Base-by-base conservation (phyloP, 129 eudicot genomes). In the Sambucus nigra region DNA sequence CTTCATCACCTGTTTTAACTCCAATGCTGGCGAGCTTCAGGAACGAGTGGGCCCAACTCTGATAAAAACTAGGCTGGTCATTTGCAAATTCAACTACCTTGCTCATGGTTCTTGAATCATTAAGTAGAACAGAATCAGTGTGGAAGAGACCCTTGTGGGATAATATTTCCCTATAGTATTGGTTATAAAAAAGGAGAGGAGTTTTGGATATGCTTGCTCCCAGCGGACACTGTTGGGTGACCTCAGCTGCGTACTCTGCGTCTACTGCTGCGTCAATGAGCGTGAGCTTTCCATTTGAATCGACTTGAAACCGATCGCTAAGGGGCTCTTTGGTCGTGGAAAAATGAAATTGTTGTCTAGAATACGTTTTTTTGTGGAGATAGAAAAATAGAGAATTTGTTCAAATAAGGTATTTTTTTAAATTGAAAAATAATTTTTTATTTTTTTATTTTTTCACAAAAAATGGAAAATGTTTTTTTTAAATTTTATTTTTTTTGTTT, bases 91-190 rank as follows among this genome's bases (percentile, higher is more conserved):
- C 55, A 49, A 7, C 20, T 7, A 78, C 85, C 61, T 40, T 20
- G 13, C 52, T 48, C 47, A n/a, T 35, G 10, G 77, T 73, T 25
- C 76, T 60, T 31, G 19, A 51, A 25, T 78, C 76, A 5, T 38
- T 18, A 5, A 73, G 24, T 33, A 78, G 29, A 5, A 45, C 68
- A 11, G 85, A 74, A 58, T 78, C 85, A 4, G 85, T 69, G 5
- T 78, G 80, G 33, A 78, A 78, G 8, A 78, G 71, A 8, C 85
- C 85, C 70, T 49, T 69, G 38, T 66, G 73, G 1, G 59, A 64
- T 7, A 69, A 24, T 17, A 78, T 17, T 10, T 64, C 61, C 57
- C 54, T 67, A 71, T 54, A 78, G 65, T 78, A 78, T 20, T 44
- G 60, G 51, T 78, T 78, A 54, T 78, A 80, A 42, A 78, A 78